Conservation (phyloP, 306 rosid genomes). For the Phaseolus lunatus region DNA sequence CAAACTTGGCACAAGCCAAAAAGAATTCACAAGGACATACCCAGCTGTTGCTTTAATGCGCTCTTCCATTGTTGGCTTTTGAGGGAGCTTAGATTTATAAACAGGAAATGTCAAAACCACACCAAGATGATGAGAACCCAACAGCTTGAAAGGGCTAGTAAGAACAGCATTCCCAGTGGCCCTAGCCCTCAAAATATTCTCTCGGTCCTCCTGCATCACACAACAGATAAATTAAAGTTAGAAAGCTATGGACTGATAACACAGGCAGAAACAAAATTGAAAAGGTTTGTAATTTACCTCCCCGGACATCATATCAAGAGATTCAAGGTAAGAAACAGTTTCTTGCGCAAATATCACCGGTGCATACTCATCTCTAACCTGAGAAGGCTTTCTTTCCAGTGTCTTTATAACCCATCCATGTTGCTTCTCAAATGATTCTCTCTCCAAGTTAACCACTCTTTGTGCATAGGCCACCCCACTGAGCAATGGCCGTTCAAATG, state of each 20-base stretch:
- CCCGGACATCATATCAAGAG: slow-evolving; percentile 99
- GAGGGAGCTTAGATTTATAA: slow-evolving; percentile 84
- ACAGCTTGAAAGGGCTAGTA: slow-evolving; percentile 91
- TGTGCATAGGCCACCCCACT: slow-evolving; percentile 98
- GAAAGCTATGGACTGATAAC: neutral
- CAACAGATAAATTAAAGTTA: slow-evolving; percentile 20
- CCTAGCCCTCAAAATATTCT: slow-evolving; percentile 93
- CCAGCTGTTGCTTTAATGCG: slow-evolving; percentile 86
- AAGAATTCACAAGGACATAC: slow-evolving; percentile 54
- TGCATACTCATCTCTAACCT: slow-evolving; percentile 89
- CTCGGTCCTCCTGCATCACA: slow-evolving; percentile 88
- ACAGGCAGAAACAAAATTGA: slow-evolving; percentile 29
- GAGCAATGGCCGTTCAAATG: slow-evolving; percentile 93
- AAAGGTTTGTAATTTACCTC: slow-evolving; percentile 63
- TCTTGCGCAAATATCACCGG: slow-evolving; percentile 94
- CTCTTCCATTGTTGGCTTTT: slow-evolving; percentile 72
- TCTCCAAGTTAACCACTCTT: slow-evolving; percentile 76
- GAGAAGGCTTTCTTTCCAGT: slow-evolving; percentile 84
- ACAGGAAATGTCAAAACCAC: slow-evolving; percentile 98
- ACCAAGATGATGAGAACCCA: slow-evolving; percentile 97
- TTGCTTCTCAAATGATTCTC: slow-evolving; percentile 78
- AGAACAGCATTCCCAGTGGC: slow-evolving; percentile 98
- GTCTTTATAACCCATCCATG: slow-evolving; percentile 96
- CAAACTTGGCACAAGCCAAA: slow-evolving; percentile 19
- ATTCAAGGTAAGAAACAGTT: slow-evolving; percentile 86